Evolutionary conservation across 2,329 filamentous ascomycete species (phyloP).

Genomic region (Sclerotinia borealis): DNA sequence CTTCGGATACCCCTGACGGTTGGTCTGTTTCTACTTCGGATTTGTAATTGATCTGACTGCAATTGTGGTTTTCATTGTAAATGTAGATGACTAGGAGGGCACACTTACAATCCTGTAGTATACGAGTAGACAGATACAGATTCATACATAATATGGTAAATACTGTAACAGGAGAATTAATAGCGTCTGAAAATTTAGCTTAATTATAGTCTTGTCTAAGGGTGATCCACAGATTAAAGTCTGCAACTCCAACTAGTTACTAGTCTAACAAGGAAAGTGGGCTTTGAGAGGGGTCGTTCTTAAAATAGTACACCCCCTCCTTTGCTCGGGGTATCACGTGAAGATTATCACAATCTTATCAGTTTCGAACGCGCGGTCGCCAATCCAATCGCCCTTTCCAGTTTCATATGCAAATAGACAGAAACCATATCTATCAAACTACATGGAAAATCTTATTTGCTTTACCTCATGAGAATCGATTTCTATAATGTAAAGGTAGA

Average conservation of each 20-base stretch:
- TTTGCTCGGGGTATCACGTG: constrained; percentile 6
- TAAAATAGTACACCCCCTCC: constrained; percentile 1
- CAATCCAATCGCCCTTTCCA: not conserved
- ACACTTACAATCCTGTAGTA: constrained; percentile 1
- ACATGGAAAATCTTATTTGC: not conserved
- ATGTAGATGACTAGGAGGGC: not conserved
- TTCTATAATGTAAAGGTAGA: constrained; percentile 19
- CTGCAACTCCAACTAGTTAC: no score
- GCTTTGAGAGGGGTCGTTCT: not conserved
- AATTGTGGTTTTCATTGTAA: not conserved
- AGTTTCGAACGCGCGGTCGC: constrained; percentile 6
- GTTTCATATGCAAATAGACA: constrained; percentile 8
- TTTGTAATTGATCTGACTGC: constrained; percentile 8
- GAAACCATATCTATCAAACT: not conserved
- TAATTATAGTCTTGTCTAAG: not conserved
- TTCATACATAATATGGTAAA: not conserved
- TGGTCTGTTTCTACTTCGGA: constrained; percentile 10
- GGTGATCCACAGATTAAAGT: not conserved
- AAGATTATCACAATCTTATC: constrained; percentile 10
- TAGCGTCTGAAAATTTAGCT: not conserved
- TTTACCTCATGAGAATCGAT: not conserved
- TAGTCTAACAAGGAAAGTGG: not conserved
- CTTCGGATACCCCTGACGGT: constrained; percentile 15
- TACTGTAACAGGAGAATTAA: not conserved
- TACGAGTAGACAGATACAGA: no score